Conservation (phyloP, 768 basidiomycete genomes). For the Panellus pusillus region DNA sequence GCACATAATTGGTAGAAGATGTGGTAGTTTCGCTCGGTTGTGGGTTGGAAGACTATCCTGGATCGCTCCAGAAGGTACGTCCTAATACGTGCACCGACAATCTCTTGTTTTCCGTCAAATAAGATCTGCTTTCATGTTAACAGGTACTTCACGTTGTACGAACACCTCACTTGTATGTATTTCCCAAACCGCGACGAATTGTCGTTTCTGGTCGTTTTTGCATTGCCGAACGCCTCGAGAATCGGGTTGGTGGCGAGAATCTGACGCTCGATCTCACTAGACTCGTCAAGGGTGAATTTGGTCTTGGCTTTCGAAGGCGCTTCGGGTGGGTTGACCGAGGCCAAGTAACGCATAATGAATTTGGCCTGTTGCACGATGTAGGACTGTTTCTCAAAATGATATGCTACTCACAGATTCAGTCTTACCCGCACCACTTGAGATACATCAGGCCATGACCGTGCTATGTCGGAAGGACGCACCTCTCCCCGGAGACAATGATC, state of each 20-base stretch:
- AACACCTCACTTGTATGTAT: slow-evolving; percentile 85
- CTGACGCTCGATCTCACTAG: slow-evolving; percentile 94
- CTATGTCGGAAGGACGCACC: slow-evolving; percentile 47
- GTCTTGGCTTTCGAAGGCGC: slow-evolving; percentile 60
- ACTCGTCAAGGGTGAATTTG: slow-evolving; percentile 77
- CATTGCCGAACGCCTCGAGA: slow-evolving; percentile 98
- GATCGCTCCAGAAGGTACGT: slow-evolving; percentile 98
- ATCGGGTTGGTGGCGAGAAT: slow-evolving; percentile 99
- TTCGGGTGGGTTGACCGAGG: slow-evolving; percentile 89
- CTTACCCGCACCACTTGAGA: slow-evolving; percentile 93
- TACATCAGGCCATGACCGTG: slow-evolving; percentile 9
- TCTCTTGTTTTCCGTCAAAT: slow-evolving; percentile 93
- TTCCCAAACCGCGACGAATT: slow-evolving; percentile 99
- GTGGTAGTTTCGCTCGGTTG: slow-evolving; percentile 97
- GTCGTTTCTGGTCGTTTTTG: slow-evolving; percentile 98
- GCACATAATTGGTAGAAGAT: slow-evolving; percentile 99
- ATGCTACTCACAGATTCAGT: slow-evolving; percentile 80
- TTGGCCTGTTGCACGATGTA: slow-evolving; percentile 63
- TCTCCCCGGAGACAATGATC: slow-evolving; percentile 98
- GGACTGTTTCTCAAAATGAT: background rate
- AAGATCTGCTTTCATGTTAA: slow-evolving; percentile 66
- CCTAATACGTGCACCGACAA: slow-evolving; percentile 97
- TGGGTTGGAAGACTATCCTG: slow-evolving; percentile 94
- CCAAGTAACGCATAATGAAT: slow-evolving; percentile 98
- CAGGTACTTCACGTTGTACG: slow-evolving; percentile 3